Evolutionary conservation across 352 stramenopile species (phyloP).

Genomic region (Lagenidium giganteum): DNA sequence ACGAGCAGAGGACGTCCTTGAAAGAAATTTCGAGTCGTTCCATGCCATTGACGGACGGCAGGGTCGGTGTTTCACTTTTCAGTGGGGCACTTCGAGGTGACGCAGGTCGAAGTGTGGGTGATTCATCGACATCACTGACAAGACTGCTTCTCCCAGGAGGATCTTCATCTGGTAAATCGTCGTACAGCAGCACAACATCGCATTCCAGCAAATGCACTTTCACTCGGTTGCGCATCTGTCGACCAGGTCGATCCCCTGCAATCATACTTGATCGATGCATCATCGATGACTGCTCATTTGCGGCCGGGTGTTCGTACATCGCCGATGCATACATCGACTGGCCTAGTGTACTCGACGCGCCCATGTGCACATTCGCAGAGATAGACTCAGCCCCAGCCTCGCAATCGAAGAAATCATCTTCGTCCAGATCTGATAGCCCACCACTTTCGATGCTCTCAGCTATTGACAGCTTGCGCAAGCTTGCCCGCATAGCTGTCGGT

Average conservation of each 20-base stretch:
- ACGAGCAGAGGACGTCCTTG: slow-evolving; percentile 55
- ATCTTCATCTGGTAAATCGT: slow-evolving; percentile 60
- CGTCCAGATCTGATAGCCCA: slow-evolving; percentile 64
- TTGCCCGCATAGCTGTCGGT: neutral
- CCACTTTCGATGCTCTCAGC: slow-evolving; percentile 65
- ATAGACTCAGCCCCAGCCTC: slow-evolving; percentile 36
- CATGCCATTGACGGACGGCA: slow-evolving; percentile 41
- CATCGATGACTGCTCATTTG: slow-evolving; percentile 2
- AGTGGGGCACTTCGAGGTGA: too few species aligned
- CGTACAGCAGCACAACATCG: slow-evolving; percentile 55
- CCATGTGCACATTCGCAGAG: slow-evolving; percentile 18
- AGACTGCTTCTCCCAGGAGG: slow-evolving; percentile 18
- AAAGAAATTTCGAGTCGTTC: slow-evolving; percentile 48
- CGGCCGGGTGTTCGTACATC: slow-evolving; percentile 27
- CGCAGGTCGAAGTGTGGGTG: too few species aligned
- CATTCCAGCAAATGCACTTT: slow-evolving; percentile 71
- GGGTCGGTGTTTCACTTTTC: too few species aligned
- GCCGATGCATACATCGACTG: slow-evolving; percentile 73
- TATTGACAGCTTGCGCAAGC: slow-evolving; percentile 37
- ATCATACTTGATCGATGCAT: neutral
- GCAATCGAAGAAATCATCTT: slow-evolving; percentile 76
- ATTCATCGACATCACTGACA: too few species aligned
- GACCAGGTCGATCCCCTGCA: slow-evolving; percentile 13
- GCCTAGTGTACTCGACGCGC: slow-evolving; percentile 29
- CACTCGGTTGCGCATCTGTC: slow-evolving; percentile 36